Evolutionary conservation across 805 yeast genomes (phyloP).

Genomic region (Barnettozyma californica): DNA sequence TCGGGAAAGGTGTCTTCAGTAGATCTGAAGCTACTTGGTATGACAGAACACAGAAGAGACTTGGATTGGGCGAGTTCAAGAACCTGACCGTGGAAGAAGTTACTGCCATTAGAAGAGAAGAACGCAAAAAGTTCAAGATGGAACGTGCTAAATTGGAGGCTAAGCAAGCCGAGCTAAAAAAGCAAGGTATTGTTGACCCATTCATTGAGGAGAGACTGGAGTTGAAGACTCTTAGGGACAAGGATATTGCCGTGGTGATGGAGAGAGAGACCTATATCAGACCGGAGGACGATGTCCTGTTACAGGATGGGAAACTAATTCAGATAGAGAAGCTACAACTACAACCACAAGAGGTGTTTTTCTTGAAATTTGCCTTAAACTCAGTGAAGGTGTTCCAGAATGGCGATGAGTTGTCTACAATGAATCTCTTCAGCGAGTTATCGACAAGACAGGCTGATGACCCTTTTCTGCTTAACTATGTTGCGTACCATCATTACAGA

Average conservation of each 20-base stretch:
- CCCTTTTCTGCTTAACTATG: slow-evolving; percentile 40
- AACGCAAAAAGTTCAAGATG: slow-evolving; percentile 65
- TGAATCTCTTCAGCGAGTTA: slow-evolving; percentile 14
- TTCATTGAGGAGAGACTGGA: slow-evolving; percentile 29
- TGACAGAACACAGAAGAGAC: slow-evolving; percentile 53
- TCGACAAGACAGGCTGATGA: slow-evolving; percentile 16
- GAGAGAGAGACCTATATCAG: slow-evolving; percentile 24
- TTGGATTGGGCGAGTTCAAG: slow-evolving; percentile 38
- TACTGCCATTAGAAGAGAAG: slow-evolving; percentile 64
- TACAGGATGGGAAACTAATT: slow-evolving; percentile 29
- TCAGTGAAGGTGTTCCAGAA: slow-evolving; percentile 33
- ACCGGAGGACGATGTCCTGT: slow-evolving; percentile 32
- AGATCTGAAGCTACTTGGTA: slow-evolving; percentile 93
- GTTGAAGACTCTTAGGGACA: slow-evolving; percentile 28
- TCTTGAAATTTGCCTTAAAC: slow-evolving; percentile 54
- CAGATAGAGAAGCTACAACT: slow-evolving; percentile 45
- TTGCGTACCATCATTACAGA: slow-evolving; percentile 80
- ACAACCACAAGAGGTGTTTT: slow-evolving; percentile 71
- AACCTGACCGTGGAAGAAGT: slow-evolving; percentile 63
- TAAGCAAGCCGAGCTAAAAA: slow-evolving; percentile 36
- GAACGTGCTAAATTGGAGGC: slow-evolving; percentile 59
- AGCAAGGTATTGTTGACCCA: slow-evolving; percentile 32
- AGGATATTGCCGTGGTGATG: slow-evolving; percentile 21
- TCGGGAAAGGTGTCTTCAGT: slow-evolving; percentile 87
- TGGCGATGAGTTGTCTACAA: slow-evolving; percentile 14